Percentiles rank a stretch among this genome's conserved stretches.
phyloP scores from a whole-genome alignment of 2,329 filamentous ascomycete genomes.

The Phialemoniopsis sp. region DNA sequence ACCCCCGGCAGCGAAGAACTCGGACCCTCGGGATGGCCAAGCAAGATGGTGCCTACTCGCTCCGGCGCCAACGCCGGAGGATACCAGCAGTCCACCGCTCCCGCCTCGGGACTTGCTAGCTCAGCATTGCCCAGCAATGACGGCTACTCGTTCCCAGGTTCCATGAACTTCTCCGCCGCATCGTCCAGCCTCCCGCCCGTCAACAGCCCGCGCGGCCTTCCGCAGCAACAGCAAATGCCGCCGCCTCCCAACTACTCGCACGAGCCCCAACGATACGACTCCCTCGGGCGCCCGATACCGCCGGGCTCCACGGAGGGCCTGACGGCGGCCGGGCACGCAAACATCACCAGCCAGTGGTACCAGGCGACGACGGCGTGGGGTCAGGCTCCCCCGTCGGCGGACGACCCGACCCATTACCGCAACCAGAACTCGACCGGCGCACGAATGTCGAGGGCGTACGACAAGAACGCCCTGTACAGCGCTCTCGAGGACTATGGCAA shows the following conservation, averaged over 20 bases:
- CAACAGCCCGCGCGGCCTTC: constrained; percentile 23
- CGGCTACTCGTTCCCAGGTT: too few relatives aligned
- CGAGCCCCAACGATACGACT: neutral
- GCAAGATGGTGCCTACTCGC: too few relatives aligned
- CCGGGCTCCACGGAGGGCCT: too few relatives aligned
- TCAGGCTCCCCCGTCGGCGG: constrained; percentile 7
- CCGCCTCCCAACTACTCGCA: neutral
- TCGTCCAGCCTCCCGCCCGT: constrained; percentile 23
- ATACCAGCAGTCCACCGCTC: too few relatives aligned
- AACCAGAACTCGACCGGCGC: constrained; percentile 11
- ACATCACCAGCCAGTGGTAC: constrained; percentile 5
- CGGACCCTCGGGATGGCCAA: too few relatives aligned
- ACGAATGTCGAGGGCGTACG: constrained; percentile 13
- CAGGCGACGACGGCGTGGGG: constrained; percentile 15
- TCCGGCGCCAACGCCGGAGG: too few relatives aligned
- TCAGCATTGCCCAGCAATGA: too few relatives aligned
- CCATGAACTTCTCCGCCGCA: constrained; percentile 17
- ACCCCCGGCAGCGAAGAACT: too few relatives aligned
- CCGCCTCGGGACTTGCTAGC: too few relatives aligned
- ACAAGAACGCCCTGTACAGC: constrained; percentile 12
- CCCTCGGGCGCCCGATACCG: neutral
- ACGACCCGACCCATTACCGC: constrained; percentile 15
- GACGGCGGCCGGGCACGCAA: too few relatives aligned
- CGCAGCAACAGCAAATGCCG: constrained; percentile 6
- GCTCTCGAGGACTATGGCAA: constrained; percentile 8